Conservation (phyloP, 2,329 filamentous ascomycete species). For the Raffaelea ambrosiae region DNA sequence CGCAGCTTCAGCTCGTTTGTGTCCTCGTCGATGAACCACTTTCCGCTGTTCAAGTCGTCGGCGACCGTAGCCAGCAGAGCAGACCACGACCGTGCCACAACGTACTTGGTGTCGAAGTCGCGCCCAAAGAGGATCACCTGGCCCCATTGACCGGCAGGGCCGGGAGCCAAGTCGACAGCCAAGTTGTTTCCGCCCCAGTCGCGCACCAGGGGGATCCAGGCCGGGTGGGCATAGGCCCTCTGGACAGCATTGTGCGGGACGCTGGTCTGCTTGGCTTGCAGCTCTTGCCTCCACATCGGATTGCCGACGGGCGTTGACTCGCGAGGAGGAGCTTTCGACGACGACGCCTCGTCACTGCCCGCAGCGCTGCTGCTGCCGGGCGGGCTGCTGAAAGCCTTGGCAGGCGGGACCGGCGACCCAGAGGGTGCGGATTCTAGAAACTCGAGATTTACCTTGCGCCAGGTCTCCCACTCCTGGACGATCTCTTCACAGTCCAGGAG, state of each 20-base stretch:
- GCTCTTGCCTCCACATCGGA: constrained; percentile 73
- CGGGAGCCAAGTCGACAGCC: constrained; percentile 85
- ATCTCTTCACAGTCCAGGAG: constrained; percentile 97
- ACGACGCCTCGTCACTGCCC: constrained; percentile 52
- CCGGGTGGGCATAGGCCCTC: constrained; percentile 85
- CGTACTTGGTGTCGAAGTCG: constrained; percentile 98
- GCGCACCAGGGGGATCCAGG: constrained; percentile 91
- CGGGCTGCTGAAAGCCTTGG: constrained; percentile 37
- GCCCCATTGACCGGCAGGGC: constrained; percentile 84
- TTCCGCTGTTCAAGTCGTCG: constrained; percentile 82
- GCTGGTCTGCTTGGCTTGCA: constrained; percentile 76
- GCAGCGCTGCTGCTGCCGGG: constrained; percentile 53
- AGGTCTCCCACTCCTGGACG: constrained; percentile 94
- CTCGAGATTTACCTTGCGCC: constrained; percentile 87
- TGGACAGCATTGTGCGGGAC: constrained; percentile 81
- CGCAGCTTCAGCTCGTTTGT: constrained; percentile 82
- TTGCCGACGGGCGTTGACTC: constrained; percentile 23
- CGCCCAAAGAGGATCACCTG: constrained; percentile 95
- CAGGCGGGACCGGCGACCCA: constrained; percentile 53
- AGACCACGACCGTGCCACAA: constrained; percentile 86
- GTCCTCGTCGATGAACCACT: constrained; percentile 90
- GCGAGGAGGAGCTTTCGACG: constrained; percentile 47
- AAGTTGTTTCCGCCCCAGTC: constrained; percentile 99
- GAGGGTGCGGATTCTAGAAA: constrained; percentile 60
- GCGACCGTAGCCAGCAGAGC: constrained; percentile 78